These are phyloP conservation scores for Ensete glaucum DNA, from an alignment of 176 grass and related monocot genomes.

Conservation along the genomic window DNA sequence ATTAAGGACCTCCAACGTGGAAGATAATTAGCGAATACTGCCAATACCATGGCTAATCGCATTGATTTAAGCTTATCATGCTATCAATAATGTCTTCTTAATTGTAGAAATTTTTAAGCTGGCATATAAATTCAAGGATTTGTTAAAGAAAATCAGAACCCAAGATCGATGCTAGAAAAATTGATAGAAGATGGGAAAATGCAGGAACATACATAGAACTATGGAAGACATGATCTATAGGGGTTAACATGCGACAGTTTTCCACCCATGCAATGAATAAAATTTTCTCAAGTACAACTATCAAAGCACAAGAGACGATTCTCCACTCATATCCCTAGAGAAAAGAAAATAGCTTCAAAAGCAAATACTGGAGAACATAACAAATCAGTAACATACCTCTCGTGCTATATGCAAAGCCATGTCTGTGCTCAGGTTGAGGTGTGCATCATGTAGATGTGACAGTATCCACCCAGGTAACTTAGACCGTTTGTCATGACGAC, in stretches of 20 bases:
- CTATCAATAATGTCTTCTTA: too few relatives aligned
- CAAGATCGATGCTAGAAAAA: too few relatives aligned
- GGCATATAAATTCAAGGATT: too few relatives aligned
- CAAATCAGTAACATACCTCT: conserved; percentile 42
- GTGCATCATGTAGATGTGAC: conserved; percentile 77
- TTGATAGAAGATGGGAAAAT: too few relatives aligned
- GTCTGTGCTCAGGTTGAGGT: conserved; percentile 87
- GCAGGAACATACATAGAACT: too few relatives aligned
- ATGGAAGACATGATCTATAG: too few relatives aligned
- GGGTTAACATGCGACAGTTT: too few relatives aligned
- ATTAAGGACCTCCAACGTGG: too few relatives aligned
- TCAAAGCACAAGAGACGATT: not conserved
- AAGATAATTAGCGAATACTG: not conserved
- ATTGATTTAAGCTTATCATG: not conserved
- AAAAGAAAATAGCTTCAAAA: not conserved
- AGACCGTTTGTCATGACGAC: conserved; percentile 77
- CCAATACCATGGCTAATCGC: not conserved
- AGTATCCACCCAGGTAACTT: conserved; percentile 98
- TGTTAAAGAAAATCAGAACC: too few relatives aligned
- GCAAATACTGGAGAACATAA: not conserved
- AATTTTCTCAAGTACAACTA: too few relatives aligned
- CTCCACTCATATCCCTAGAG: not conserved
- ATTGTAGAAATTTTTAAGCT: too few relatives aligned
- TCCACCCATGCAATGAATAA: too few relatives aligned
- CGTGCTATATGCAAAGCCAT: conserved; percentile 97